phyloP scores from a whole-genome alignment of 805 yeast species.

The Scheffersomyces coipomensis region DNA sequence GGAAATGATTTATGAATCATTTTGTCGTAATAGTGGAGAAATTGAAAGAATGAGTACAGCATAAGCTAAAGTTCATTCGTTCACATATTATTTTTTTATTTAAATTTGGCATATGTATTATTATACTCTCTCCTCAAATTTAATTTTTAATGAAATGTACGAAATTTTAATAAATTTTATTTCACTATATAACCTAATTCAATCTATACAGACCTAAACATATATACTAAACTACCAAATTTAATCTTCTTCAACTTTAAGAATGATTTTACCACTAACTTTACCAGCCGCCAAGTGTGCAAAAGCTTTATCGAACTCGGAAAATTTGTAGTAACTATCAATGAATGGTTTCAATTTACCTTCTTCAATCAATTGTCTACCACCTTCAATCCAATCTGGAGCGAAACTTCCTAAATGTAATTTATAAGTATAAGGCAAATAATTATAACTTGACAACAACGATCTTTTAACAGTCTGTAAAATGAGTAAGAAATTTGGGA shows the following conservation, averaged over 20 bases:
- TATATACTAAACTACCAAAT: too few relatives aligned
- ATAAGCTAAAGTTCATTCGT: neutral
- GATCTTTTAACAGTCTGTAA: too few relatives aligned
- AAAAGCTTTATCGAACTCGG: constrained; percentile 50
- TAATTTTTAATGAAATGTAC: neutral
- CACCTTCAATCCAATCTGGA: constrained; percentile 19
- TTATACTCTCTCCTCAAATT: neutral
- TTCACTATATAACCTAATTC: too few relatives aligned
- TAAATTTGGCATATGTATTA: neutral
- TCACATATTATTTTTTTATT: too few relatives aligned
- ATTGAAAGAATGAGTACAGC: neutral
- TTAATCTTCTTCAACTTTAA: constrained; percentile 21
- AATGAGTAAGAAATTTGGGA: too few relatives aligned
- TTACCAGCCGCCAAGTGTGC: constrained; percentile 43
- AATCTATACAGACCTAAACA: too few relatives aligned
- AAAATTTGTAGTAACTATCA: constrained; percentile 53
- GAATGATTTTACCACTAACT: constrained; percentile 70
- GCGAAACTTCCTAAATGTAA: too few relatives aligned
- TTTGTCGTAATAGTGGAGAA: constrained; percentile 1
- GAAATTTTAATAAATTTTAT: neutral
- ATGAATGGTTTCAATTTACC: constrained; percentile 46
- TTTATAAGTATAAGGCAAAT: too few relatives aligned
- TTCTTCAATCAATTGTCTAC: constrained; percentile 41
- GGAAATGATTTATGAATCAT: constrained; percentile 26
- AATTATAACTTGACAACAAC: too few relatives aligned